These are phyloP conservation scores for Podaxis rugospora DNA, from an alignment of 768 basidiomycete species.

Conservation along the genomic window DNA sequence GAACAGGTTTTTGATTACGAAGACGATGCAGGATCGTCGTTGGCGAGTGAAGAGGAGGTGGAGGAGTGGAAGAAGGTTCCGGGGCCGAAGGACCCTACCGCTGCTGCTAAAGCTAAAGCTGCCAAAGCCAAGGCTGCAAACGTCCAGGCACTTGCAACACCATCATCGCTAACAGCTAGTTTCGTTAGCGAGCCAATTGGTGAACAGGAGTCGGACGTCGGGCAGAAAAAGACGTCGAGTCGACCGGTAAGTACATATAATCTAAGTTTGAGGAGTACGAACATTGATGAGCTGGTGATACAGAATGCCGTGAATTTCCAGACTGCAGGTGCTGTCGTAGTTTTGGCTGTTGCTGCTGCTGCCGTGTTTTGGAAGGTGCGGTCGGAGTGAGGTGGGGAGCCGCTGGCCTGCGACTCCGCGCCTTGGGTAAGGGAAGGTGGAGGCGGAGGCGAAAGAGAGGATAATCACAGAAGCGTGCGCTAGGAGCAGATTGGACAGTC, in stretches of 20 bases:
- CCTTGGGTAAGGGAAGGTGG: background rate
- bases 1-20: constrained; percentile 5
- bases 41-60: constrained; percentile 19
- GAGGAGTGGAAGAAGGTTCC: constrained; percentile 21
- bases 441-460: background rate
- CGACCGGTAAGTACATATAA: constrained; percentile 13
- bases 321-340: constrained; percentile 59
- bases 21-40: constrained; percentile 17
- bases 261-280: constrained; percentile 1
- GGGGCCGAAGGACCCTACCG: constrained; percentile 11
- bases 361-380: constrained; percentile 74
- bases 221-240: background rate
- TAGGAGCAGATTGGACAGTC: too few species aligned
- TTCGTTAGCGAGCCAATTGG: background rate
- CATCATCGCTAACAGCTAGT: background rate
- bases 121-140: constrained; percentile 13
- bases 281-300: background rate
- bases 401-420: background rate
- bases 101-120: constrained; percentile 4
- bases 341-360: constrained; percentile 64
- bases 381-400: constrained; percentile 22
- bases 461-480: background rate
- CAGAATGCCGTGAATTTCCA: constrained; percentile 37
- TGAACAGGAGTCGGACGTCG: background rate
- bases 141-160: background rate